Evolutionary conservation across 768 basidiomycete genomes (phyloP).

Genomic region (Rhodotorula paludigena): DNA sequence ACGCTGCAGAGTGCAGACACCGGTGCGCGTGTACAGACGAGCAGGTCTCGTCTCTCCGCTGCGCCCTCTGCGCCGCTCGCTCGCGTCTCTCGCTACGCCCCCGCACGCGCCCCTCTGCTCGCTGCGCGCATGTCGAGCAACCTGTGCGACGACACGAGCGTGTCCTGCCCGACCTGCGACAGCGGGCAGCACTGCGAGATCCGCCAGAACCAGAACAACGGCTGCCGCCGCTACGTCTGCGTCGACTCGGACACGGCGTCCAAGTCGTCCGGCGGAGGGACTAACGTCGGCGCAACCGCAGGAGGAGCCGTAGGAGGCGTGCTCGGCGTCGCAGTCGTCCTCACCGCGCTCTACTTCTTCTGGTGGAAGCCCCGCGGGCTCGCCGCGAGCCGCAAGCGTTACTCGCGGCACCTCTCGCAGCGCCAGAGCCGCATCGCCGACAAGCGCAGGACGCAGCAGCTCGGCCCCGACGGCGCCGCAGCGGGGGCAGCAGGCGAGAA

Average conservation of each 20-base stretch:
- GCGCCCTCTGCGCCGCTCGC: no score
- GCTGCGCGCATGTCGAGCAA: no score
- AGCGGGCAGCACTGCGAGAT: no score
- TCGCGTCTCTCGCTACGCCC: no score
- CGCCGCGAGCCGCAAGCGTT: conserved; percentile 24
- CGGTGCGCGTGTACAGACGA: no score
- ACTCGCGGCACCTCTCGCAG: conserved; percentile 26
- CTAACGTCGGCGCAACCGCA: conserved; percentile 28
- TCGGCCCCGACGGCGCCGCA: neutral
- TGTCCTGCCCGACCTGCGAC: conserved; percentile 33
- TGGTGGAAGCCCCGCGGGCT: conserved; percentile 41
- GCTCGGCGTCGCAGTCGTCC: conserved; percentile 32
- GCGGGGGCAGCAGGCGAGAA: neutral
- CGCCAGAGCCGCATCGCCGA: conserved; percentile 24
- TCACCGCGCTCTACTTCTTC: conserved; percentile 38
- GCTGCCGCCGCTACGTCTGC: no score
- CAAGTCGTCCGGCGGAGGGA: neutral
- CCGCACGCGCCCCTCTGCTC: no score
- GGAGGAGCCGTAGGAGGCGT: conserved; percentile 42
- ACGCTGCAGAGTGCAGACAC: no score
- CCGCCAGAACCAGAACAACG: no score
- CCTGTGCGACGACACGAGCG: no score
- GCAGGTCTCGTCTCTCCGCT: no score
- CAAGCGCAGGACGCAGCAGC: conserved; percentile 7
- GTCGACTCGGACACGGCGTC: no score